These are phyloP conservation scores for Tanacetum coccineum DNA, from an alignment of 129 eudicot species.

Conservation along the genomic window DNA sequence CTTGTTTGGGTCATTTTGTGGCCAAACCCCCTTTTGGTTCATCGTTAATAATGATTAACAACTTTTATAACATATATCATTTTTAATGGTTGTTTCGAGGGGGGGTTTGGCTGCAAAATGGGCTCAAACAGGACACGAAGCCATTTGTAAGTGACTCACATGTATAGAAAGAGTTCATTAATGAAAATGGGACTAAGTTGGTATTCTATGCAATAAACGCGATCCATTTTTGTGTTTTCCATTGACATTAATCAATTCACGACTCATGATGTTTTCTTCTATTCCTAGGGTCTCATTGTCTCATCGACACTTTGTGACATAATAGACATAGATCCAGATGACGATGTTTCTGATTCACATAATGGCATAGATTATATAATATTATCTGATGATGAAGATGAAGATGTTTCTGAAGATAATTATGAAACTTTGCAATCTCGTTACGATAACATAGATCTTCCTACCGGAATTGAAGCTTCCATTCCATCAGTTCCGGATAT, in stretches of 20 bases:
- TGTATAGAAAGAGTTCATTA: no score
- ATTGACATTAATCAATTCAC: background rate
- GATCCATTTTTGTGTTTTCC: no score
- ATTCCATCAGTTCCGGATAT: slow-evolving; percentile 42
- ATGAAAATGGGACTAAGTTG: no score
- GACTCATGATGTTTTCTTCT: background rate
- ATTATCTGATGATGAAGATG: slow-evolving; percentile 36
- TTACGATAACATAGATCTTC: slow-evolving; percentile 64
- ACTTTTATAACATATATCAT: no score
- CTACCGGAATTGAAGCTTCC: slow-evolving; percentile 60
- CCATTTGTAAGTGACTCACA: no score
- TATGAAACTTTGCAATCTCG: slow-evolving; percentile 57
- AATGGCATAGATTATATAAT: slow-evolving; percentile 39
- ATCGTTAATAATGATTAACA: no score
- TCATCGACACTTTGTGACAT: slow-evolving; percentile 21
- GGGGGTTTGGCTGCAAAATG: no score
- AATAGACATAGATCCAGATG: slow-evolving; percentile 29
- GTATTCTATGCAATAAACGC: no score
- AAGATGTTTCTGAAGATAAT: slow-evolving; percentile 39
- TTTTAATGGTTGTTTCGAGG: no score
- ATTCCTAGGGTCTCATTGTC: slow-evolving; percentile 36
- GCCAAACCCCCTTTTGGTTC: no score
- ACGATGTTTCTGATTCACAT: slow-evolving; percentile 28
- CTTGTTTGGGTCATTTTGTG: background rate
- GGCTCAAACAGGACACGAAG: no score